phyloP scores from a whole-genome alignment of 2,329 filamentous ascomycete genomes.

The Aspergillus aculeatinus region DNA sequence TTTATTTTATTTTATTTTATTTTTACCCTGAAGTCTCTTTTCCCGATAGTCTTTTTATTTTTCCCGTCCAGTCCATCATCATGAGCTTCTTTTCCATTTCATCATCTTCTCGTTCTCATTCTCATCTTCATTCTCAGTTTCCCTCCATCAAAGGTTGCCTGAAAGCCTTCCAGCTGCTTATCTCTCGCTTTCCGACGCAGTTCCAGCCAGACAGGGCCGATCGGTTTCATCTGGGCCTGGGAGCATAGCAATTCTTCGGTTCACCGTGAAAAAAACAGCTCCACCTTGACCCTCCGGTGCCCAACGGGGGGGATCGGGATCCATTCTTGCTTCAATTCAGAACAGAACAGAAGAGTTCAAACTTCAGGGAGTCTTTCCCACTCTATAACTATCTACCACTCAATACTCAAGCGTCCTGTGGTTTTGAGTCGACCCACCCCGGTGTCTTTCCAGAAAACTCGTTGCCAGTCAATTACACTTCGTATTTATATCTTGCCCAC shows the following conservation, averaged over 20 bases:
- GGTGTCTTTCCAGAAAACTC: constrained; percentile 16
- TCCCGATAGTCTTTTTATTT: background rate
- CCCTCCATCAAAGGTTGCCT: no score
- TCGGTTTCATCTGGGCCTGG: background rate
- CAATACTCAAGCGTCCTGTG: constrained; percentile 3
- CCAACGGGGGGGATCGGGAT: background rate
- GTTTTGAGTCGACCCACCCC: constrained; percentile 9
- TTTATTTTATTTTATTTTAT: constrained; percentile 1
- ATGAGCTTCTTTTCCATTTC: background rate
- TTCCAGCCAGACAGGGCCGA: background rate
- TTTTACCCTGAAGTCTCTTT: background rate
- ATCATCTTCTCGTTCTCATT: background rate
- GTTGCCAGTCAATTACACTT: constrained; percentile 9
- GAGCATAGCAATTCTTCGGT: background rate
- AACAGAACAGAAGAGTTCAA: background rate
- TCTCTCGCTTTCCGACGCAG: background rate
- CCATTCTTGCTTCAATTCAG: background rate
- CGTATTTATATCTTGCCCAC: constrained; percentile 19
- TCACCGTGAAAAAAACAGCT: background rate
- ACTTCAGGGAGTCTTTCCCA: background rate
- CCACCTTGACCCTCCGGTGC: background rate
- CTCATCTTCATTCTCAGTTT: background rate
- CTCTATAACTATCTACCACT: background rate
- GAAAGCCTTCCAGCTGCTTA: no score
- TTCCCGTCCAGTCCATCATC: background rate